Evolutionary conservation across 192 early-diverging fungal species (phyloP).

Genomic region (Backusella luteola): DNA sequence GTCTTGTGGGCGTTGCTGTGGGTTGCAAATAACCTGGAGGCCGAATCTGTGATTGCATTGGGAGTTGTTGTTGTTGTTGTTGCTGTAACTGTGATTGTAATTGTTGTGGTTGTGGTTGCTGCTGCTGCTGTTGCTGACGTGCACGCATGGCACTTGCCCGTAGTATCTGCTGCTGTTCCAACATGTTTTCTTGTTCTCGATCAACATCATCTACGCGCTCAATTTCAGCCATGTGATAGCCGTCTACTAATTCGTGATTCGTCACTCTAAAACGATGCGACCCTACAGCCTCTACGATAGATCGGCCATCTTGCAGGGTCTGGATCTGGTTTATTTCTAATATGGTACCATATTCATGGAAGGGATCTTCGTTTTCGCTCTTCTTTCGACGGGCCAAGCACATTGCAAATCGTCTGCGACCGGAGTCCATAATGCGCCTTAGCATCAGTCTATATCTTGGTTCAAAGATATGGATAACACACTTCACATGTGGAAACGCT

Average conservation of each 20-base stretch:
- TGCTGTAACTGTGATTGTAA: background rate
- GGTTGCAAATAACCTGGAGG: background rate
- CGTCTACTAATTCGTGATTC: constrained; percentile 37
- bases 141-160: background rate
- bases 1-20: background rate
- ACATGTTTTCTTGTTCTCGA: constrained; percentile 32
- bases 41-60: background rate
- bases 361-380: constrained; percentile 19
- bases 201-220: constrained; percentile 47
- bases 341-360: constrained; percentile 49
- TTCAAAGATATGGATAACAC: constrained; percentile 58
- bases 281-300: constrained; percentile 48
- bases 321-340: constrained; percentile 43
- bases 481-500: constrained; percentile 53
- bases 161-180: constrained; percentile 23
- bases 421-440: constrained; percentile 38
- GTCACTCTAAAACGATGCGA: constrained; percentile 43
- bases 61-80: background rate
- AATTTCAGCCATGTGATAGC: constrained; percentile 42
- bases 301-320: constrained; percentile 45
- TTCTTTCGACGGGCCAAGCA: background rate
- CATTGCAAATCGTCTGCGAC: constrained; percentile 31
- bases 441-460: constrained; percentile 56
- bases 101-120: background rate
- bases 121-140: constrained; percentile 3